These are phyloP conservation scores for Eucalyptus fibrosa DNA, from an alignment of 345 rosid genomes.

Conservation along the genomic window DNA sequence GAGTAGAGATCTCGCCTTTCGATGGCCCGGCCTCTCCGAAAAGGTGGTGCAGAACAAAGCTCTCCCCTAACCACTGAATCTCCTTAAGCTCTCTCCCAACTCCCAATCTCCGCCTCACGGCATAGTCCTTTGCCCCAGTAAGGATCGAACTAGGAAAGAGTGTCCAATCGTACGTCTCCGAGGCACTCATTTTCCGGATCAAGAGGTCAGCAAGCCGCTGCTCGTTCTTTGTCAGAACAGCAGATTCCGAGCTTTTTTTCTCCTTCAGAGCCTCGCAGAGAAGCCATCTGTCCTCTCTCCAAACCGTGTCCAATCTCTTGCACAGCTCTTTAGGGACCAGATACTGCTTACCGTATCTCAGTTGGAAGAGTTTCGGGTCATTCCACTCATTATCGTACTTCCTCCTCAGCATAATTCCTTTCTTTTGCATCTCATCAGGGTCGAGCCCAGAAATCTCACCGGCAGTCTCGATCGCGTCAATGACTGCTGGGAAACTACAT, in stretches of 20 bases:
- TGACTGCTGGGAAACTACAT: constrained; percentile 46
- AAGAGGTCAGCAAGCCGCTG: constrained; percentile 47
- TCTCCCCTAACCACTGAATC: constrained; percentile 85
- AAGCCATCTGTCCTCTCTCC: constrained; percentile 76
- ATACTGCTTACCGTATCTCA: constrained; percentile 78
- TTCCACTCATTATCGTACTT: constrained; percentile 72
- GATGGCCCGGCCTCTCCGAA: constrained; percentile 42
- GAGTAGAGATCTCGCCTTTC: constrained; percentile 36
- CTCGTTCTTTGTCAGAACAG: constrained; percentile 37
- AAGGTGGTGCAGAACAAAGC: constrained; percentile 54
- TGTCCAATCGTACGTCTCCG: constrained; percentile 23
- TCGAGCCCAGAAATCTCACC: constrained; percentile 84
- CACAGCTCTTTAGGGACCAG: constrained; percentile 41
- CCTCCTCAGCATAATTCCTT: constrained; percentile 37
- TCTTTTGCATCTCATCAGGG: constrained; percentile 69
- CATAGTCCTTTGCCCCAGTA: constrained; percentile 54
- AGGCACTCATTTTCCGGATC: constrained; percentile 41
- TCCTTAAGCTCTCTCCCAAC: constrained; percentile 63
- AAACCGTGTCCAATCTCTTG: constrained; percentile 36
- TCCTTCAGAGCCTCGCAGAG: constrained; percentile 48
- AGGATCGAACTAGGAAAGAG: constrained; percentile 60
- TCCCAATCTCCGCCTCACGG: constrained; percentile 57
- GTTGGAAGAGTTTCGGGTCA: constrained; percentile 67
- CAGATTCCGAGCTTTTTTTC: constrained; percentile 29
- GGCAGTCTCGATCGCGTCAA: constrained; percentile 77